phyloP scores from a whole-genome alignment of 768 basidiomycete species.

The Leucocoprinus sp. region DNA sequence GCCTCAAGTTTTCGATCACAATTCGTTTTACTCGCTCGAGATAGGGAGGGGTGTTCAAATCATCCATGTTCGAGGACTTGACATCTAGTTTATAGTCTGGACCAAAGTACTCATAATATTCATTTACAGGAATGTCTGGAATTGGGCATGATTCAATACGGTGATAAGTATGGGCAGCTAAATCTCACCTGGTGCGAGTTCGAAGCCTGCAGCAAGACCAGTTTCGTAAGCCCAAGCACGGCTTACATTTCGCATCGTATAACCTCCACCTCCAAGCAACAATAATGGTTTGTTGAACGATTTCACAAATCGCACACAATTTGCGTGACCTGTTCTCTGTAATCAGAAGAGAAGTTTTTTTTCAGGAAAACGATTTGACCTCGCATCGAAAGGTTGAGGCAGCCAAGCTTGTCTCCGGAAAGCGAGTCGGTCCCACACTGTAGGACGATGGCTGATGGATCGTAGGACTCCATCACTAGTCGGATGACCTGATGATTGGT shows the following conservation, averaged over 20 bases:
- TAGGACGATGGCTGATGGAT: constrained; percentile 90
- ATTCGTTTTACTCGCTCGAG: constrained; percentile 88
- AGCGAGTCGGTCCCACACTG: constrained; percentile 98
- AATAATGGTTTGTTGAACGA: constrained; percentile 93
- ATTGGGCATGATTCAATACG: not conserved
- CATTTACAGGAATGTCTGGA: constrained; percentile 92
- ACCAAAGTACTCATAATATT: constrained; percentile 99
- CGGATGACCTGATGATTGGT: constrained; percentile 61
- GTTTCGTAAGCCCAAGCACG: constrained; percentile 98
- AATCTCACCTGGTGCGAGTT: constrained; percentile 71
- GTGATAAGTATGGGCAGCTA: not conserved
- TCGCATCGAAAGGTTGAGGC: constrained; percentile 94
- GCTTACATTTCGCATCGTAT: constrained; percentile 97
- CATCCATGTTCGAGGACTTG: constrained; percentile 88
- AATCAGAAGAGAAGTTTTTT: not conserved
- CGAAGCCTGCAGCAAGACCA: constrained; percentile 94
- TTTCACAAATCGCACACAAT: constrained; percentile 96
- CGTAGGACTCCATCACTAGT: constrained; percentile 90
- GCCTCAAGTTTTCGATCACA: constrained; percentile 84
- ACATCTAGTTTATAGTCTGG: constrained; percentile 97
- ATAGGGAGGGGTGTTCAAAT: constrained; percentile 89
- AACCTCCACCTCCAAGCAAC: constrained; percentile 93
- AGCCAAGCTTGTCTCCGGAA: constrained; percentile 92
- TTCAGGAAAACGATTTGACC: constrained; percentile 32
- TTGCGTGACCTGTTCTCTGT: constrained; percentile 69